Evolutionary conservation across 1,284 basidiomycete species (phyloP), one percentile per base, ranked within the genome.

Genomic region (Rhodotorula sp.): DNA sequence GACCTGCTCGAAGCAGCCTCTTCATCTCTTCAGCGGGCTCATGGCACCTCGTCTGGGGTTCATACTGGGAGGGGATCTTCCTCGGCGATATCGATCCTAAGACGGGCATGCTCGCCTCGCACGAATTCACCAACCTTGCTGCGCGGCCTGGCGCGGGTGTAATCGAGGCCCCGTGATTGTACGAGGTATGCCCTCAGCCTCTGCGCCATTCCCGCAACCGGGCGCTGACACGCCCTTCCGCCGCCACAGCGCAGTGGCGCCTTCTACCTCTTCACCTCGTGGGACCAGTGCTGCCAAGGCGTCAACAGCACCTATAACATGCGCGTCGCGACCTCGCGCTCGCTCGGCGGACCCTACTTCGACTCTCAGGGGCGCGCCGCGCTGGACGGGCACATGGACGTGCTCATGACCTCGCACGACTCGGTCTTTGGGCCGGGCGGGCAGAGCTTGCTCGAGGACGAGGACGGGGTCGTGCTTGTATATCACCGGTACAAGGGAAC

Each of bases 281-380:
- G 29, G n/a, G 87, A 87, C 75, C 81, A 80, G 1, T 88, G 87
- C 80, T 88, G 87, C 80, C 54, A 79, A 37, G 86, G 87, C 9
- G 84, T 82, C 22, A 81, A 79, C 15, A 85, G 85, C 78, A 88
- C 86, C 0, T 88, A 88, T 76, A 87, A 87, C 75, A 87, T 87
- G 66, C 84, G 86, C 22, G 87, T 88, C 41, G 85, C 85, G 21
- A 83, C 87, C 44, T 83, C 85, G 9, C 48, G 53, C 48, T 84
- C 84, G 48, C 77, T 82, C 15, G 82, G 78, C 21, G 85, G 86
- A 7, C 82, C 83, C 0, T 88, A 83, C 74, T 83, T 85, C 63
- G 87, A 88, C 75, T 65, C 84, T 71, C 65, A 79, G 39, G 86
- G 85, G 55, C 84, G 85, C 36, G 76, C 83, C 1, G 80, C 87